Base-by-base conservation (phyloP, 352 stramenopile genomes). In the Globisporangium uncinulatum region DNA sequence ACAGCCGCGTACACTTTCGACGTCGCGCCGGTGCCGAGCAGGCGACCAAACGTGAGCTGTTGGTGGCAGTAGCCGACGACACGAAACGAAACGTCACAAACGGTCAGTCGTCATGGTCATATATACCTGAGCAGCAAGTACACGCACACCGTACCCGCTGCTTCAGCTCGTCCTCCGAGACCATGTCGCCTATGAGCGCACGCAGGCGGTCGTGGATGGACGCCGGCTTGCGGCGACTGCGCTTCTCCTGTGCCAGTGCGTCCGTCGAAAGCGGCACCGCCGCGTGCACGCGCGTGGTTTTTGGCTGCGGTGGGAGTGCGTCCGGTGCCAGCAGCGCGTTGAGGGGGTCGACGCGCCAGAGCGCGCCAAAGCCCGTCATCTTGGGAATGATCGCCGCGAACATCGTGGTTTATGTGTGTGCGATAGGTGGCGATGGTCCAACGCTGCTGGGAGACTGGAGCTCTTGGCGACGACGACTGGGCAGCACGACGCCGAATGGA, bases 1-100 rank as follows among this genome's bases (percentile, higher is more conserved):
- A 86, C 61, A 0, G 81, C 83, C 24, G 76, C 78, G 34, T 79
- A 91, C 37, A 94, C 83, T 56, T 86, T 89, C 42, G 79, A 81
- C 36, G 83, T 94, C 46, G 83, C 81, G 61, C 83, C 83, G 15
- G 64, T 85, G 44, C 83, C 83, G 19, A 92, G 63, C 32, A 90
- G 32, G 0, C 74, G 69, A 6, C 75, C 75, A 32, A 90, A 90
- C 19, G 65, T 75, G 51, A 90, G 68, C 74, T 87, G 13, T 29
- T 29, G 24, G 24, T 29, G 24, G 24, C 24, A 29, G 24, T 4
- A 29, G 24, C 24, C 24, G 4, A 29, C 24, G 24, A 4, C 24
- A 29, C 24, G 24, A 29, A 6, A 29, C 24, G 24, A 29, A 6
- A 44, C 6, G 39, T 44, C 39, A 14, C 39, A 45, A 45, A n/a